Percentiles rank a stretch among this genome's conserved stretches.
phyloP scores from a whole-genome alignment of 2,329 filamentous ascomycete species.

The Trichoderma simmonsii region DNA sequence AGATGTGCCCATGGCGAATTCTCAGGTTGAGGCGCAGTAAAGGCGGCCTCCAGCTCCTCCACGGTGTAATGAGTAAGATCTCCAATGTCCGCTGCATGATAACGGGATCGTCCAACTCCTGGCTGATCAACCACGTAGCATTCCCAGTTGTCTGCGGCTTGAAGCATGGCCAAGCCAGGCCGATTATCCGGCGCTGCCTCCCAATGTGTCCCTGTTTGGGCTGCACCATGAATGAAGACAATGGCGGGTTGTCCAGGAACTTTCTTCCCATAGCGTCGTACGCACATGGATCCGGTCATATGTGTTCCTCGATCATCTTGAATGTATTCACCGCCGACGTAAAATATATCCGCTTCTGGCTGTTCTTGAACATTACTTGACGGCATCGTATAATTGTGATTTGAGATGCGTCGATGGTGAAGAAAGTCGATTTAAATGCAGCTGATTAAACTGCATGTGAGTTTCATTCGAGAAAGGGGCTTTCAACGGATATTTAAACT shows the following conservation, averaged over 20 bases:
- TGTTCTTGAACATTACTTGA: neutral
- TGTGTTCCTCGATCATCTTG: neutral
- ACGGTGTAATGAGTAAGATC: neutral
- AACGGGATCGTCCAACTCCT: neutral
- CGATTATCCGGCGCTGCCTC: neutral
- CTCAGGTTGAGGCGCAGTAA: neutral
- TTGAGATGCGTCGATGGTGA: neutral
- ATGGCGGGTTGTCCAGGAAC: neutral
- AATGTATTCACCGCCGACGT: neutral
- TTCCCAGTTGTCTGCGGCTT: neutral
- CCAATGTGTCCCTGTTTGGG: neutral
- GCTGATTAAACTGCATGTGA: neutral
- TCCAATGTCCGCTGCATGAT: neutral
- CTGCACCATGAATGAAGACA: neutral
- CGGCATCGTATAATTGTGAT: neutral
- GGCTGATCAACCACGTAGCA: neutral
- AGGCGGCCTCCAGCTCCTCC: neutral
- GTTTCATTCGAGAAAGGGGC: neutral
- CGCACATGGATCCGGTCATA: neutral
- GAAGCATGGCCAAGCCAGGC: neutral
- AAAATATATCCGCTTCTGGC: neutral
- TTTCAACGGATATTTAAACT: neutral
- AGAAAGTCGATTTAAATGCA: neutral
- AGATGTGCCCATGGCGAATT: neutral
- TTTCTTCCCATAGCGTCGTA: neutral